Conservation (phyloP, 192 early-diverging fungal species). For the Coemansia sp. region DNA sequence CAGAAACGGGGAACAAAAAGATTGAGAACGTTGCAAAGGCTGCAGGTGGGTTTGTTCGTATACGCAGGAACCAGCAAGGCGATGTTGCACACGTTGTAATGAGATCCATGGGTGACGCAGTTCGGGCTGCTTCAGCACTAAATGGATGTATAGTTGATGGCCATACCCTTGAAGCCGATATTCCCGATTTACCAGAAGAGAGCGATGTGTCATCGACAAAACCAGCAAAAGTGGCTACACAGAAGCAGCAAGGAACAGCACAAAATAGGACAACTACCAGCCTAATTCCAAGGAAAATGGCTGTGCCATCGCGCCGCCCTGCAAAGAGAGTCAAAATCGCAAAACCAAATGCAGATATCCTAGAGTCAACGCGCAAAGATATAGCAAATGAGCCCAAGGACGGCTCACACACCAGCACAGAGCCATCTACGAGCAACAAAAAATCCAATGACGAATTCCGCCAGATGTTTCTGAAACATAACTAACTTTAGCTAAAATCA, state of each 20-base stretch:
- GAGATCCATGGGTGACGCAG: slow-evolving; percentile 23
- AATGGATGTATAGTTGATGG: slow-evolving; percentile 26
- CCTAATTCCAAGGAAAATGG: slow-evolving; percentile 23
- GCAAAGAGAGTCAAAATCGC: slow-evolving; percentile 19
- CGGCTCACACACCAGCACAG: not conserved
- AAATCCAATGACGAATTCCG: slow-evolving; percentile 44
- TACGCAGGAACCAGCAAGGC: slow-evolving; percentile 31
- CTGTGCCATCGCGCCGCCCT: slow-evolving; percentile 16
- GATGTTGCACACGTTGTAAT: slow-evolving; percentile 30
- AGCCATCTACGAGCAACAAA: not conserved
- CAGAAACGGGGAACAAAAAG: slow-evolving; percentile 36
- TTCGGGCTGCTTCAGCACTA: slow-evolving; percentile 9
- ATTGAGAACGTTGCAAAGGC: slow-evolving; percentile 30
- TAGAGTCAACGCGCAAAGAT: not conserved
- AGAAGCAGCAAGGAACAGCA: not conserved
- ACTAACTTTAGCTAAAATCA: no score
- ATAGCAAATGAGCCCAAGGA: not conserved
- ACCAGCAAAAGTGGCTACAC: not conserved
- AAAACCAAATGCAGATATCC: not conserved
- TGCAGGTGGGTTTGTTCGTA: slow-evolving; percentile 23
- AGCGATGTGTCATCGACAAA: not conserved
- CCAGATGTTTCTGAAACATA: slow-evolving; percentile 15
- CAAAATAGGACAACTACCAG: not conserved
- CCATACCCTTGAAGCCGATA: slow-evolving; percentile 6
- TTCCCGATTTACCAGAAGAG: not conserved